Evolutionary conservation across 345 rosid genomes (phyloP), one percentile per base, ranked within the genome.

Genomic region (Salix suchowensis): DNA sequence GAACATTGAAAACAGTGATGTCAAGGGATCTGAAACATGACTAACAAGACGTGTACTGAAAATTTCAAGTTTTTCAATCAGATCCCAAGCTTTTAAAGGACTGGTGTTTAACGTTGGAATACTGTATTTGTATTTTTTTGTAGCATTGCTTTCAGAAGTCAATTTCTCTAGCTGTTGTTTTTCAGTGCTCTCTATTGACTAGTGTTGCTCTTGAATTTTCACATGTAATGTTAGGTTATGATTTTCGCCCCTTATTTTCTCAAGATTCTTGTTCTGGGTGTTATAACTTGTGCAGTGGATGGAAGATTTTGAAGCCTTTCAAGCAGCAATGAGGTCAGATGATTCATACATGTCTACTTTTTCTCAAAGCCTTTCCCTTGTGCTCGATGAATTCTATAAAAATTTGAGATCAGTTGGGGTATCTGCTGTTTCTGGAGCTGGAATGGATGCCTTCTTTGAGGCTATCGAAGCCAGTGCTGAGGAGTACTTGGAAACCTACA

Each of bases 381-480:
- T 86, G 16, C 92, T 92, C 4, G 91, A 83, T 62, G 94, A 92
- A 75, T 90, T 92, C 77, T 92, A 92, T 74, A 83, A 79, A 54
- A 92, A 90, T 32, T 82, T 92, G 77, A 85, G 82, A 69, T 88
- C 93, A 54, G 94, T 89, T 72, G 97, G 97, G 71, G 94, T 92
- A 64, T 92, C 97, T 71, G 94, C 97, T 50, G 85, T 92, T 76
- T 78, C 97, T 71, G 97, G 97, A 81, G 85, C 88, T 77, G 97
- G 97, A 69, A 89, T 89, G 90, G 91, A 86, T 81, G 86, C 82
- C 58, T 90, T 87, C 84, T 92, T 92, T 70, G 87, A 89, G 80
- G 88, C 93, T 77, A 82, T 92, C 69, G 93, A 87, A 76, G 89
- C 88, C 61, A 88, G 97, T 70, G 87, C 92, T 39, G 88, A 85